Conservation (phyloP, 139 green algal genomes). For the Zygnema circumcarinatum region DNA sequence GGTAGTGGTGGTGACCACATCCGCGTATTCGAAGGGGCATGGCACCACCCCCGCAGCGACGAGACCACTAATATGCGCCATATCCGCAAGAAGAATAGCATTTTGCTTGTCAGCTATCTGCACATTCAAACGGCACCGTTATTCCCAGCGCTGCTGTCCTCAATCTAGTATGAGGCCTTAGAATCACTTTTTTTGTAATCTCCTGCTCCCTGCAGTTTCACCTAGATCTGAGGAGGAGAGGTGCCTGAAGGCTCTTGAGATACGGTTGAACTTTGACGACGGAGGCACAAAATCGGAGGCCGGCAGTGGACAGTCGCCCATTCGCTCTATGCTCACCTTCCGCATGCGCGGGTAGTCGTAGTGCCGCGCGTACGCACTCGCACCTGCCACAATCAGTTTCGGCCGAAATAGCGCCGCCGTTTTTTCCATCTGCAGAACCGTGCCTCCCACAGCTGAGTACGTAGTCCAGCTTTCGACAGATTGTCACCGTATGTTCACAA, state of each 20-base stretch:
- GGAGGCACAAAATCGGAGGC: too few species aligned
- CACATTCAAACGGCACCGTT: too few species aligned
- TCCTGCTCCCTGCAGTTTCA: too few species aligned
- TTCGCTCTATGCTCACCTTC: constrained; percentile 39
- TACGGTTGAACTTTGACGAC: too few species aligned
- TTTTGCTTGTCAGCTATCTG: constrained; percentile 63
- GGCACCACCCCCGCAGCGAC: constrained; percentile 85
- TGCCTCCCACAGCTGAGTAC: neutral
- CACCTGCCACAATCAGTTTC: constrained; percentile 90
- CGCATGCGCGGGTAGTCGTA: constrained; percentile 96
- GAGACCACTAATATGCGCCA: constrained; percentile 96
- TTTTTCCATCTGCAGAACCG: constrained; percentile 60
- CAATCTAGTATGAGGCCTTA: too few species aligned
- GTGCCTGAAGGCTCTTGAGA: too few species aligned
- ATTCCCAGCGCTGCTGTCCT: too few species aligned
- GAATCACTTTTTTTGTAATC: too few species aligned
- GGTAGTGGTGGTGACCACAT: constrained; percentile 98
- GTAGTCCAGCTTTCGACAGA: too few species aligned
- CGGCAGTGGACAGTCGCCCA: too few species aligned
- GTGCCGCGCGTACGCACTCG: constrained; percentile 91
- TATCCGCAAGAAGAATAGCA: constrained; percentile 89
- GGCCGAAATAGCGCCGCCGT: constrained; percentile 60
- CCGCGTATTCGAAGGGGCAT: constrained; percentile 89
- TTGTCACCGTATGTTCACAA: too few species aligned
- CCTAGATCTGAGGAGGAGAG: too few species aligned